These are phyloP conservation scores for Flaveria trinervia DNA, from an alignment of 129 eudicot species.

Conservation along the genomic window DNA sequence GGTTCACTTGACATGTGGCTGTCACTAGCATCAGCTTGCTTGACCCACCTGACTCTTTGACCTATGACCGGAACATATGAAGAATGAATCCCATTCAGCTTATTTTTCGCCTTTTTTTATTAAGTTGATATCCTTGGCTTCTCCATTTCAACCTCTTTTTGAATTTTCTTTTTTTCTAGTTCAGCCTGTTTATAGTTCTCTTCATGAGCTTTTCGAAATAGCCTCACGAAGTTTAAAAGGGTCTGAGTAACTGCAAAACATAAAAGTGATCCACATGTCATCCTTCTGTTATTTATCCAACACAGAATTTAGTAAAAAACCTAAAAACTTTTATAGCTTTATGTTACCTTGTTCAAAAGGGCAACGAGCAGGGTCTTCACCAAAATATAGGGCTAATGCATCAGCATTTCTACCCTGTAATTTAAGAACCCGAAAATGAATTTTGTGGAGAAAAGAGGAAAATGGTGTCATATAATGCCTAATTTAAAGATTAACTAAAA, in stretches of 20 bases:
- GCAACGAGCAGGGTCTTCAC: constrained; percentile 93
- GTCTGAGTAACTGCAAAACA: constrained; percentile 79
- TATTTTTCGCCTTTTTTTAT: constrained; percentile 56
- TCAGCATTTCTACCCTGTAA: constrained; percentile 96
- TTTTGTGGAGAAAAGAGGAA: constrained; percentile 4
- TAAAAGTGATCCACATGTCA: neutral
- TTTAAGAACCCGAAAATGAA: constrained; percentile 2
- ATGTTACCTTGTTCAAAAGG: constrained; percentile 93
- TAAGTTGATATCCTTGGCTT: constrained; percentile 56
- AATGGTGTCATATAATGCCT: constrained; percentile 3
- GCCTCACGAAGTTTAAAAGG: constrained; percentile 85
- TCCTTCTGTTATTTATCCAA: neutral
- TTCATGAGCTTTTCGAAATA: constrained; percentile 89
- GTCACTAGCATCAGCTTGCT: constrained; percentile 27
- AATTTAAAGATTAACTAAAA: constrained; percentile 13
- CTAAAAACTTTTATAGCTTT: neutral
- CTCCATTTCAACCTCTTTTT: constrained; percentile 90
- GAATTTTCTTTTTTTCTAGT: constrained; percentile 83
- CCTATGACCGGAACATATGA: constrained; percentile 23
- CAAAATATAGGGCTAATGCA: constrained; percentile 90
- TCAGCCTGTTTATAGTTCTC: constrained; percentile 93
- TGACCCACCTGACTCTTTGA: constrained; percentile 14
- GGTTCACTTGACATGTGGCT: constrained; percentile 32
- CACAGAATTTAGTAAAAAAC: neutral
- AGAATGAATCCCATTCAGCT: constrained; percentile 16